Evolutionary conservation across 148 eudicot species (phyloP).

Genomic region (Amaranthus hypochondriacus): DNA sequence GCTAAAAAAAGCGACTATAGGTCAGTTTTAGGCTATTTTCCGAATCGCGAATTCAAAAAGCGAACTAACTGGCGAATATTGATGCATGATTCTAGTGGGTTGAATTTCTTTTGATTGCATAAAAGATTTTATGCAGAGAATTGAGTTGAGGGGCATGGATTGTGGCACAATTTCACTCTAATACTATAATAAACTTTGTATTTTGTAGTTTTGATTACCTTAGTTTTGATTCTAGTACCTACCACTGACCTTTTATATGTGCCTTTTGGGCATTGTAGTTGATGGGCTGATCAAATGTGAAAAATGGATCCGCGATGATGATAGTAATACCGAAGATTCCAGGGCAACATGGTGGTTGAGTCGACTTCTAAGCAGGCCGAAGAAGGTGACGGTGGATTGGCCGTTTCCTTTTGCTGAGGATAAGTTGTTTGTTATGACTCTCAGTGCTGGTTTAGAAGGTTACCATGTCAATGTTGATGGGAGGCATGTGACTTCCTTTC

Average conservation of each 20-base stretch:
- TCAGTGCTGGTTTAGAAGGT: constrained; percentile 85
- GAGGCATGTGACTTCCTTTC: constrained; percentile 80
- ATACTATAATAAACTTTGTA: background rate
- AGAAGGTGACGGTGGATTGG: constrained; percentile 77
- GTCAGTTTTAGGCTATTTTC: too few species aligned
- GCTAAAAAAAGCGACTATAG: background rate
- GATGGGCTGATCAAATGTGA: constrained; percentile 73
- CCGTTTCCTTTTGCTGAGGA: constrained; percentile 80
- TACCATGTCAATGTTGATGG: constrained; percentile 81
- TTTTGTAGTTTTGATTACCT: background rate
- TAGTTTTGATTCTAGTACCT: background rate
- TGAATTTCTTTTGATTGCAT: background rate
- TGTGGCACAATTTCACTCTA: background rate
- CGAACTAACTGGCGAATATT: background rate
- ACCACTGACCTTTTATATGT: background rate
- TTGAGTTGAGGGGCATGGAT: background rate
- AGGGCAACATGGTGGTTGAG: constrained; percentile 77
- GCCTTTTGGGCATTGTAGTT: constrained; percentile 36
- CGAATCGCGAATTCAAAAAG: too few species aligned
- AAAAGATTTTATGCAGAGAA: background rate
- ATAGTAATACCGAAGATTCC: constrained; percentile 52
- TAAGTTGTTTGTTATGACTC: constrained; percentile 68
- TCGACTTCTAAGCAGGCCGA: constrained; percentile 56
- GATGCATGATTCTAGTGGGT: background rate
- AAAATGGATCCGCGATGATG: constrained; percentile 76